Evolutionary conservation across 768 basidiomycete genomes (phyloP), one percentile per base, ranked within the genome.

Genomic region (Kwoniella botswanensis): DNA sequence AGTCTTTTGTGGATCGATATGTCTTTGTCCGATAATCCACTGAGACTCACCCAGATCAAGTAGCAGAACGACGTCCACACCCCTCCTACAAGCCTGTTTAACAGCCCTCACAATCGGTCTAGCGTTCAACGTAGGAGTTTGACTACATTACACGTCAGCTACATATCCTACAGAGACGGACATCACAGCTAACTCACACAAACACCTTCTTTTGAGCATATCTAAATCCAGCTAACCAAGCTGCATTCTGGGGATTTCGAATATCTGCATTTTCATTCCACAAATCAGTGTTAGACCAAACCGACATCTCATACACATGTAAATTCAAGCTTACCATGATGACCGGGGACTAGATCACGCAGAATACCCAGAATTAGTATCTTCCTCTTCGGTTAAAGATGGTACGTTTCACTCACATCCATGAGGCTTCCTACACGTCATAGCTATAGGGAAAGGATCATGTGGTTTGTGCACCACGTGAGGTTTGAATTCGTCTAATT

Each of bases 81-180:
- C 90, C 35, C 88, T 84, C 21, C 88, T 83, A 77, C 88, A 89
- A 1, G 91, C 88, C 66, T 87, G 87, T 74, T 91, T 84, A 67
- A 88, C 84, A 10, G 87, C 89, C 17, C 87, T 84, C 22, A 90
- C 86, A 35, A 90, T 86, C 2, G 90, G 90, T 18, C 82, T 82
- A 3, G 91, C 90, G 70, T 92, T 91, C 70, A 91, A 87, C 9
- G 89, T 90, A 1, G 91, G 91, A 0, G 89, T 88, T 85, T 92
- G 91, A 66, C 86, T 87, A 75, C 2, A 10, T 21, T 3, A 57
- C 17, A 15, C 65, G 26, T n/a, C 53, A 60, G 26, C n/a, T 29
- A 58, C 18, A 22, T 59, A 63, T 26, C 60, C 59, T 3, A 18
- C 21, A n/a, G 52, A 54, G 6, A 17, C 46, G 35, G 55, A 60